Percentiles rank a stretch among this genome's conserved stretches.
Evolutionary conservation across 2,329 filamentous ascomycete species (phyloP).

Genomic region (Fusarium concolor): DNA sequence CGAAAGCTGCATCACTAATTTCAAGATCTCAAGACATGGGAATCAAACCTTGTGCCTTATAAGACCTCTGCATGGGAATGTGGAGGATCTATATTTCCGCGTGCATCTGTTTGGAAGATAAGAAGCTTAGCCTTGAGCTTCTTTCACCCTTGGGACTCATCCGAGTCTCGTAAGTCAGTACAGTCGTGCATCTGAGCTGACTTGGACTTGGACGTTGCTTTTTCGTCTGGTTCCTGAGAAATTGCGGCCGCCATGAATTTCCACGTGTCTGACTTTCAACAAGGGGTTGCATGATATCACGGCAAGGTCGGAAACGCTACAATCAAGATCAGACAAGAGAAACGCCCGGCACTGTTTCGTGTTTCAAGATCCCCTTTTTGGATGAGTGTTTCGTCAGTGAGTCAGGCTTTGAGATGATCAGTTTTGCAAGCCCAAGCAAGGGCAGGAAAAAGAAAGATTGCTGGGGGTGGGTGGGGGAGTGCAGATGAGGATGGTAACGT

Average conservation of each 20-base stretch:
- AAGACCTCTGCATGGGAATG: not conserved
- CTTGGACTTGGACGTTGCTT: not conserved
- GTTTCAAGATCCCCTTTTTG: slow-evolving; percentile 36
- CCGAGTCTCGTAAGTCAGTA: not conserved
- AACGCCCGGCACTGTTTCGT: slow-evolving; percentile 30
- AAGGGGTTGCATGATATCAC: not conserved
- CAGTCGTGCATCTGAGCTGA: not conserved
- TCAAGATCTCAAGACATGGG: slow-evolving; percentile 5
- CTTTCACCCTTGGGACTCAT: slow-evolving; percentile 4
- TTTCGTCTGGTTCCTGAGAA: slow-evolving; percentile 6
- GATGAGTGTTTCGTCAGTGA: slow-evolving; percentile 16
- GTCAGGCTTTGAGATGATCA: slow-evolving; percentile 7
- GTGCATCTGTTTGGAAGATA: slow-evolving; percentile 18
- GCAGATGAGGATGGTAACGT: slow-evolving; percentile 20
- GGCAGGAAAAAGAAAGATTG: slow-evolving; percentile 21
- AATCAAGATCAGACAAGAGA: slow-evolving; percentile 20
- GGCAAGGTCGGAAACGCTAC: slow-evolving; percentile 1
- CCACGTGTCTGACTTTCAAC: slow-evolving; percentile 21
- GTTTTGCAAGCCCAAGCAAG: slow-evolving; percentile 19
- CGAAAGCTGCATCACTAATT: slow-evolving; percentile 4
- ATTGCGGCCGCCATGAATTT: slow-evolving; percentile 3
- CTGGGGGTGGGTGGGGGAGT: slow-evolving; percentile 1
- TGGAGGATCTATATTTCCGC: slow-evolving; percentile 18
- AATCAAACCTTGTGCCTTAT: not conserved
- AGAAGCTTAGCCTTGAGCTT: slow-evolving; percentile 31